A percentile compares a stretch with the other conserved stretches of the same genome.
Conservation (phyloP, 148 eudicot species). For the Talinum fruticosum region DNA sequence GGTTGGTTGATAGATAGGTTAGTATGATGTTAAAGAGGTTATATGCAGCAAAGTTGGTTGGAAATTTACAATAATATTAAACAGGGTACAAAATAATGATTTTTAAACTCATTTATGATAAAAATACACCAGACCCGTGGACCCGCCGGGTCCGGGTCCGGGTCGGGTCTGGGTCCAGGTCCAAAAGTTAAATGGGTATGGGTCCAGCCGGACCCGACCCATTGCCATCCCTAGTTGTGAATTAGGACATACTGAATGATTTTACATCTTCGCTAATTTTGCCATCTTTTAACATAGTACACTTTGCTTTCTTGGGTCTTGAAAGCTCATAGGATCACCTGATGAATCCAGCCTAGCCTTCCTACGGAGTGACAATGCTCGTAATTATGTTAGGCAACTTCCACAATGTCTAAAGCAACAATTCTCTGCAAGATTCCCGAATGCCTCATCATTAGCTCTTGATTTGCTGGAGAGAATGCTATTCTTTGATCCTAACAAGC, state of each 20-base stretch:
- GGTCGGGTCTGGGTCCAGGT: no score
- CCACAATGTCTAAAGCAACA: slow-evolving; percentile 76
- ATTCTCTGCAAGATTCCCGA: slow-evolving; percentile 66
- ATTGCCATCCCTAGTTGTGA: no score
- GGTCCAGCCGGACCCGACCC: no score
- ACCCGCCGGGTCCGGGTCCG: no score
- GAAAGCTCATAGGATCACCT: slow-evolving; percentile 90
- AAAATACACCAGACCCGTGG: no score
- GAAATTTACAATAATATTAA: no score
- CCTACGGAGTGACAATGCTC: slow-evolving; percentile 79
- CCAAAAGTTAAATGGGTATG: no score
- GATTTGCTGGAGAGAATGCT: slow-evolving; percentile 96
- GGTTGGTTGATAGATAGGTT: no score
- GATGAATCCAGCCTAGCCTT: slow-evolving; percentile 85
- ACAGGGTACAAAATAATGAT: no score
- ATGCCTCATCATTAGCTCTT: slow-evolving; percentile 64
- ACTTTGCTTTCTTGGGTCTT: slow-evolving; percentile 25
- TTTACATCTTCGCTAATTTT: neutral
- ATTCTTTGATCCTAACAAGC: slow-evolving; percentile 83
- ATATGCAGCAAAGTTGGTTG: no score
- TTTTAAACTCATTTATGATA: no score
- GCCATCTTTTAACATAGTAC: slow-evolving; percentile 13
- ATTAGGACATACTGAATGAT: neutral
- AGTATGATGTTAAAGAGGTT: no score
- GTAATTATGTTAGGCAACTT: slow-evolving; percentile 83